A percentile compares a stretch with the other conserved stretches of the same genome.
Conservation (phyloP, 148 eudicot species). For the Linanthus parryae region DNA sequence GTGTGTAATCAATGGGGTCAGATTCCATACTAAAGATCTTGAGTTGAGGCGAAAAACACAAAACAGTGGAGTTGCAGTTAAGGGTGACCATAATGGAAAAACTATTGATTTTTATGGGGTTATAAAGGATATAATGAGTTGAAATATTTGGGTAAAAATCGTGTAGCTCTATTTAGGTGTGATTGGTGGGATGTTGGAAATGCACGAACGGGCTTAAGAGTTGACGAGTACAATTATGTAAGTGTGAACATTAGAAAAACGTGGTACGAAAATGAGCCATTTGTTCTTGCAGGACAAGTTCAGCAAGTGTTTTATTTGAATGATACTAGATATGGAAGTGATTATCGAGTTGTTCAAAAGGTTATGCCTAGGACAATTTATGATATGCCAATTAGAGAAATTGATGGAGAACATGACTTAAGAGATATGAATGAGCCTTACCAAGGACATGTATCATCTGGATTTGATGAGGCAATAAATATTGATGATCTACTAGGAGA, state of each 20-base stretch:
- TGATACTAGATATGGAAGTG: background rate
- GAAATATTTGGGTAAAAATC: background rate
- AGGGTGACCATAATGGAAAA: slow-evolving; percentile 6
- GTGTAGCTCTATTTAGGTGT: background rate
- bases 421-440: too few species aligned
- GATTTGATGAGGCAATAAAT: too few species aligned
- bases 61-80: too few species aligned
- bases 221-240: background rate
- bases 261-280: slow-evolving; percentile 2
- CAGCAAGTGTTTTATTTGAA: slow-evolving; percentile 1
- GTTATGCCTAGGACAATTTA: too few species aligned
- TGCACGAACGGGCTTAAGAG: background rate
- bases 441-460: too few species aligned
- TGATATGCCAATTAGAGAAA: too few species aligned
- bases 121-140: background rate
- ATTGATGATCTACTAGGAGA: too few species aligned
- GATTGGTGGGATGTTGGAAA: slow-evolving; percentile 10
- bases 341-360: background rate
- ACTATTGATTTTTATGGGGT: slow-evolving; percentile 8
- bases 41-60: too few species aligned
- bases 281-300: background rate
- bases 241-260: background rate
- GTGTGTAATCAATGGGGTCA: too few species aligned
- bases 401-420: too few species aligned
- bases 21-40: too few species aligned